Evolutionary conservation across 2,329 filamentous ascomycete species (phyloP).

Genomic region (Lasiodiplodia sp.): DNA sequence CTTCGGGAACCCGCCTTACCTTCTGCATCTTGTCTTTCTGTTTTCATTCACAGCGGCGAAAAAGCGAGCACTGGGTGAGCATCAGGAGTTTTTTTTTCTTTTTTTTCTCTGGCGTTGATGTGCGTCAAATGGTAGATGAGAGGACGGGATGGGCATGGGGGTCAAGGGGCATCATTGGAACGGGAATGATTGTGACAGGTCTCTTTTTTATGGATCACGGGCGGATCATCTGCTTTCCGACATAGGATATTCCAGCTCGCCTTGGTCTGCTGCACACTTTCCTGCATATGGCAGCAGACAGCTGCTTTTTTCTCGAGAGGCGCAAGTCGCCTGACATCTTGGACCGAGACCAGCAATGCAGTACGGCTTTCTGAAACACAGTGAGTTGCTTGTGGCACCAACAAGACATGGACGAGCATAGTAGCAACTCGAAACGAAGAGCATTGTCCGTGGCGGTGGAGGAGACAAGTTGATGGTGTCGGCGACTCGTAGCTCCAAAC

Average conservation of each 20-base stretch:
- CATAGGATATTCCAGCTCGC: not conserved
- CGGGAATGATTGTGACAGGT: not conserved
- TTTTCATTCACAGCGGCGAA: not conserved
- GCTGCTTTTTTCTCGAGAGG: not conserved
- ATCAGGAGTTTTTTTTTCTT: conserved; percentile 14
- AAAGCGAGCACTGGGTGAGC: conserved; percentile 18
- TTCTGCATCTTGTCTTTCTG: not conserved
- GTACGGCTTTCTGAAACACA: not conserved
- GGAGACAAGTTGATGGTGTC: not conserved
- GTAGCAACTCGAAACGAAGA: not conserved
- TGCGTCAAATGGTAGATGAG: not conserved
- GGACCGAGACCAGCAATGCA: not conserved
- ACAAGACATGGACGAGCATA: not conserved
- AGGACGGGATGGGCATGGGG: not conserved
- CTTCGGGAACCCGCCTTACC: not conserved
- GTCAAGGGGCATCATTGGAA: not conserved
- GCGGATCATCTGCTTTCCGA: not conserved
- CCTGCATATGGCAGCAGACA: not conserved
- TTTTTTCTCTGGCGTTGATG: not conserved
- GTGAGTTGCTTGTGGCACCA: not conserved
- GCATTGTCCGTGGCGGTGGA: not conserved
- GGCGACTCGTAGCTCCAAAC: not conserved
- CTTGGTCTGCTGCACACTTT: not conserved
- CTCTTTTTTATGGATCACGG: not conserved
- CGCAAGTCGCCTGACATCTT: not conserved